Evolutionary conservation across 2,329 filamentous ascomycete genomes (phyloP).

Genomic region (Sporothrix inflata): DNA sequence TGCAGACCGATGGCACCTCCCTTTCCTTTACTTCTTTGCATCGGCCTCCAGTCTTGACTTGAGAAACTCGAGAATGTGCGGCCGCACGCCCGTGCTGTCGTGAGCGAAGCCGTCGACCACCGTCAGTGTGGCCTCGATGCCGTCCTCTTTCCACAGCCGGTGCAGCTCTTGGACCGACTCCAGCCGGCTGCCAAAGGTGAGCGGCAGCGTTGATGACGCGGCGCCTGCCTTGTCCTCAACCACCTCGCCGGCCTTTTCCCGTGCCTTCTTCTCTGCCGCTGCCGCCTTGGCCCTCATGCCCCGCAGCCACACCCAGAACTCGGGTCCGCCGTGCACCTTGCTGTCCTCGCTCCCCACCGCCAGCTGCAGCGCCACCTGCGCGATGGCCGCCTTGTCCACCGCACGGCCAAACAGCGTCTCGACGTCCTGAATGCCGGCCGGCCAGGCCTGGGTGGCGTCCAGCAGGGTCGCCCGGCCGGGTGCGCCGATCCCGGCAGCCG

Average conservation of each 20-base stretch:
- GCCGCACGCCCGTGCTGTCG: not conserved
- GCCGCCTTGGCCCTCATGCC: conserved; percentile 10
- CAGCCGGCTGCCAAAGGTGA: not conserved
- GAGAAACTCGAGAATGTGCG: conserved; percentile 13
- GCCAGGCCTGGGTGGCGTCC: conserved; percentile 4
- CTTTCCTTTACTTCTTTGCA: not conserved
- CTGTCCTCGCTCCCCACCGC: conserved; percentile 17
- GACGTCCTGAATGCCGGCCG: not conserved
- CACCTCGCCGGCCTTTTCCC: not conserved
- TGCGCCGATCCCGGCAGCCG: not conserved
- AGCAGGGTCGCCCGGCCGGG: not conserved
- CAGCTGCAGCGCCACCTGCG: not conserved
- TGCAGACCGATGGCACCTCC: too few species aligned
- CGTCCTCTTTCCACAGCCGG: conserved; percentile 3
- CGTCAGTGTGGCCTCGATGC: not conserved
- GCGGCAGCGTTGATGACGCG: not conserved
- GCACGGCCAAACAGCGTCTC: not conserved
- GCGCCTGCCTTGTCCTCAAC: not conserved
- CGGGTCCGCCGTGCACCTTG: conserved; percentile 3
- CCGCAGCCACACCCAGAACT: conserved; percentile 17
- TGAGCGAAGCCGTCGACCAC: conserved; percentile 9
- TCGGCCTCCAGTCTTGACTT: not conserved
- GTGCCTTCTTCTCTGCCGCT: not conserved
- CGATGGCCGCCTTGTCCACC: not conserved
- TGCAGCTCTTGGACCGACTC: not conserved